Evolutionary conservation across 805 yeast genomes (phyloP).

Genomic region (Ogataea paraovalis): DNA sequence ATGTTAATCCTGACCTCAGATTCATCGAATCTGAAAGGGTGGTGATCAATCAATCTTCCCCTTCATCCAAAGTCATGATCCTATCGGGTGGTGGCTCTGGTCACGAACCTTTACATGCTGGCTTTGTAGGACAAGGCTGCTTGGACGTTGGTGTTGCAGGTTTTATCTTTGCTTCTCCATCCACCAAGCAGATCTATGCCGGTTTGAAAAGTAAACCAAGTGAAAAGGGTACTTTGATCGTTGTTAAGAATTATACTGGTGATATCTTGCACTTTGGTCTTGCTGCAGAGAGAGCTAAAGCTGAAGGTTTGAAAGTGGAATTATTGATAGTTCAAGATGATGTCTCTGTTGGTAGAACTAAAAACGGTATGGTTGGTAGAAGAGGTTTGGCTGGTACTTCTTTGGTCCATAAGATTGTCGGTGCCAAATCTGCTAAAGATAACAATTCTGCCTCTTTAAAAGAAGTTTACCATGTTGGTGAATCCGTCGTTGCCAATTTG

Average conservation of each 20-base stretch:
- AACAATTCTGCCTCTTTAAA: conserved; percentile 38
- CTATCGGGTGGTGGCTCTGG: conserved; percentile 95
- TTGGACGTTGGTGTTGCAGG: conserved; percentile 89
- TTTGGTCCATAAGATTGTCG: conserved; percentile 78
- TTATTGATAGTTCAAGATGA: conserved; percentile 84
- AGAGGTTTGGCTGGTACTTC: conserved; percentile 93
- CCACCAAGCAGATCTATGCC: conserved; percentile 74
- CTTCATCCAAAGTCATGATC: conserved; percentile 56
- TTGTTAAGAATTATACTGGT: conserved; percentile 92
- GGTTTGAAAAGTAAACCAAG: conserved; percentile 58
- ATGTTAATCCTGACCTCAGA: conserved; percentile 50
- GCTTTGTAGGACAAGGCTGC: conserved; percentile 81
- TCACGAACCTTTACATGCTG: conserved; percentile 93
- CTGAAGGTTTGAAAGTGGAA: conserved; percentile 68
- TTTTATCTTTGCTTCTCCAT: conserved; percentile 87
- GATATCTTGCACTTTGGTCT: conserved; percentile 90
- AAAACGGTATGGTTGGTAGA: conserved; percentile 90
- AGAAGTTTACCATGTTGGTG: conserved; percentile 56
- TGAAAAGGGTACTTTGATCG: conserved; percentile 63
- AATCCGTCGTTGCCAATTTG: conserved; percentile 54
- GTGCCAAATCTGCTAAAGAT: conserved; percentile 47
- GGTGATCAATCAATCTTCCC: conserved; percentile 37
- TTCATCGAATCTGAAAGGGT: conserved; percentile 56
- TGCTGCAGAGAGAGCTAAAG: conserved; percentile 84
- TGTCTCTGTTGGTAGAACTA: conserved; percentile 87